Conservation (phyloP, 1,284 basidiomycete genomes). For the Apiotrichum gamsii region DNA sequence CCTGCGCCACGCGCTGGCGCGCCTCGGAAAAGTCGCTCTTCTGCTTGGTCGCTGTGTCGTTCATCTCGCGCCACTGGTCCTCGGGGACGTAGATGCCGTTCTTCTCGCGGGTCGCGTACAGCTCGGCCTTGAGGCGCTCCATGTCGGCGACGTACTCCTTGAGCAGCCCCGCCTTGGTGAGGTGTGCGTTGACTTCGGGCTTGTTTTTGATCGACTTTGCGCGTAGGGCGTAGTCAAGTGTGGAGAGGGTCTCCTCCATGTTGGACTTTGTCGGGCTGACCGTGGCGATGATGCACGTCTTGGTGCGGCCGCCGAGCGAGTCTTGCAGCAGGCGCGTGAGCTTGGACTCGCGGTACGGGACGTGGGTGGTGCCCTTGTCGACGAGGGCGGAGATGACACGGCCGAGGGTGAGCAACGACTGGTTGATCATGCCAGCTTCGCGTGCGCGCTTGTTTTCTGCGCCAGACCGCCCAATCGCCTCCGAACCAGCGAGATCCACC, state of each 20-base stretch:
- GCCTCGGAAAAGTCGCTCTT: constrained; percentile 73
- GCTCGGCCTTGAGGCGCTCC: constrained; percentile 83
- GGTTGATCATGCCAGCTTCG: constrained; percentile 99
- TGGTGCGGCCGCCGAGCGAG: constrained; percentile 94
- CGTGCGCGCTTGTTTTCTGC: constrained; percentile 91
- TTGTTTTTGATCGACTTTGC: constrained; percentile 95
- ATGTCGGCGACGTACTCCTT: constrained; percentile 97
- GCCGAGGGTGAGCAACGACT: constrained; percentile 90
- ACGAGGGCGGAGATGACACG: constrained; percentile 96
- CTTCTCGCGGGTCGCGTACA: constrained; percentile 80
- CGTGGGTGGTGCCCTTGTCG: constrained; percentile 76
- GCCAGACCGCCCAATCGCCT: constrained; percentile 93
- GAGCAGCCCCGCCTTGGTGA: constrained; percentile 84
- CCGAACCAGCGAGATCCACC: constrained; percentile 93
- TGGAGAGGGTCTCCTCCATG: constrained; percentile 95
- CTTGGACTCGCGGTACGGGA: constrained; percentile 85
- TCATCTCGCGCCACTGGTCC: constrained; percentile 79
- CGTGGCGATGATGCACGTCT: constrained; percentile 97
- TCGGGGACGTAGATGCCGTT: constrained; percentile 89
- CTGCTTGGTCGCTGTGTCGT: constrained; percentile 64
- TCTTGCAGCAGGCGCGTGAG: constrained; percentile 96
- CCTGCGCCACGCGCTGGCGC: constrained; percentile 69
- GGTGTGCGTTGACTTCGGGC: constrained; percentile 90
- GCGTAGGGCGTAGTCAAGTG: constrained; percentile 92
- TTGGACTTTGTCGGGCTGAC: constrained; percentile 85